Percentiles rank a stretch among this genome's conserved stretches.
Evolutionary conservation across 2,329 filamentous ascomycete species (phyloP).

Genomic region (Grosmannia huntii): DNA sequence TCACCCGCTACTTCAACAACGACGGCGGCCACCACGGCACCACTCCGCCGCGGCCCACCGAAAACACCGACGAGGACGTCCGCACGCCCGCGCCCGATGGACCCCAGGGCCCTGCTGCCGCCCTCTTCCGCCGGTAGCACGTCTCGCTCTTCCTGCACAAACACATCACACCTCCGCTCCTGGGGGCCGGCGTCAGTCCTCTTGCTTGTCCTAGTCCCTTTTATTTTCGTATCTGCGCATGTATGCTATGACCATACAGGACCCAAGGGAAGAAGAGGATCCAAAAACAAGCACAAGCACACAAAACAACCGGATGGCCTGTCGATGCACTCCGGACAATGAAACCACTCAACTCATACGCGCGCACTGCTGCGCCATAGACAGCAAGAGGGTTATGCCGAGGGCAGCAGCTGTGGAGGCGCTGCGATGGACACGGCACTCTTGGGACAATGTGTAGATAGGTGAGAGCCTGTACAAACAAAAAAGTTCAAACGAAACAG

Average conservation of each 20-base stretch:
- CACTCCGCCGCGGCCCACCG: constrained; percentile 40
- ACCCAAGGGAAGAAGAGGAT: neutral
- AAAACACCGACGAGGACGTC: constrained; percentile 14
- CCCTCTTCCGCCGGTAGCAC: constrained; percentile 3
- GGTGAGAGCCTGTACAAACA: neutral
- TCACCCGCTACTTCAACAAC: constrained; percentile 82
- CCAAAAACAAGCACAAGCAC: neutral
- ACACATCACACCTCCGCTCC: neutral
- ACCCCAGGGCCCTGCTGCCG: neutral
- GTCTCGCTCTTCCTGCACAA: neutral
- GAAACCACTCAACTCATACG: neutral
- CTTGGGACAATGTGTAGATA: neutral
- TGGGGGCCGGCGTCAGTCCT: neutral
- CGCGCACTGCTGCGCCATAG: neutral
- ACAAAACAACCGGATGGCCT: neutral
- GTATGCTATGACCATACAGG: neutral
- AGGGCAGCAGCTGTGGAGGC: neutral
- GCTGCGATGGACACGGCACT: neutral
- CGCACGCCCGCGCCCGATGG: neutral
- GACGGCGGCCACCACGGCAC: constrained; percentile 37
- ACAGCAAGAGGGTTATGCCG: neutral
- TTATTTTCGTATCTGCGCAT: neutral
- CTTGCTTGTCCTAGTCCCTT: neutral
- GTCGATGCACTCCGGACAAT: neutral
- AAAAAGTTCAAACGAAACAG: neutral